phyloP scores from a whole-genome alignment of 208 protist species.

The Leishmania arabica region DNA sequence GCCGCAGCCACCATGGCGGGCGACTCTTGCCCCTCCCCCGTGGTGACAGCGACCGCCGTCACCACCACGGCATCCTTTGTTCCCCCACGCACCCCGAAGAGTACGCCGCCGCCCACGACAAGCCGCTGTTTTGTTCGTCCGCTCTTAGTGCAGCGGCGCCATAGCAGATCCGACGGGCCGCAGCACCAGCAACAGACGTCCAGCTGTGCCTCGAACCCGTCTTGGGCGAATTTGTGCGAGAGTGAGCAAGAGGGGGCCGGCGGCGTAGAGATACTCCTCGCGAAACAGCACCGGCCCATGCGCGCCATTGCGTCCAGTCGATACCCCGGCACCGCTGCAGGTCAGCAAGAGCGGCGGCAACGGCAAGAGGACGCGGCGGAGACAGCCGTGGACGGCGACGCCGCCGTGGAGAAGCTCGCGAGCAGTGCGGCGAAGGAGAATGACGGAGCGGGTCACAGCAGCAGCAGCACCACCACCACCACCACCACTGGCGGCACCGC shows the following conservation, averaged over 20 bases:
- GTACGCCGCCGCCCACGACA: conserved; percentile 7
- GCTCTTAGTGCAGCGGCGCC: conserved; percentile 11
- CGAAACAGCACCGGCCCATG: neutral
- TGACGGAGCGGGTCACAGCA: neutral
- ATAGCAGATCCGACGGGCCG: neutral
- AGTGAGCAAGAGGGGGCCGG: neutral
- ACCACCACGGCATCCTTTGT: neutral
- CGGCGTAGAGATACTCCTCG: neutral
- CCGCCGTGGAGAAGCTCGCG: neutral
- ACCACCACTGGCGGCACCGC: neutral
- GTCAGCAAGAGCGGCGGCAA: neutral
- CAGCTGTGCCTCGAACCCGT: neutral
- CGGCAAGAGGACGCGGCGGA: neutral
- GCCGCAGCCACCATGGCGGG: neutral
- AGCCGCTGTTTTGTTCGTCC: conserved; percentile 19
- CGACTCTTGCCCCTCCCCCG: neutral
- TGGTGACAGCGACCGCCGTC: neutral
- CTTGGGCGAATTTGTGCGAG: neutral
- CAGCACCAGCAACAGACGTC: neutral
- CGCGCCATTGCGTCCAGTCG: neutral
- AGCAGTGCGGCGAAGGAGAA: neutral
- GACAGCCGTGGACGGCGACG: neutral
- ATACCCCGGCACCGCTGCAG: neutral
- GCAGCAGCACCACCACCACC: neutral
- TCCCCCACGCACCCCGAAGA: conserved; percentile 15